These are phyloP conservation scores for Sequoiadendron giganteum DNA, from an alignment of 75 land plant species.

Conservation along the genomic window DNA sequence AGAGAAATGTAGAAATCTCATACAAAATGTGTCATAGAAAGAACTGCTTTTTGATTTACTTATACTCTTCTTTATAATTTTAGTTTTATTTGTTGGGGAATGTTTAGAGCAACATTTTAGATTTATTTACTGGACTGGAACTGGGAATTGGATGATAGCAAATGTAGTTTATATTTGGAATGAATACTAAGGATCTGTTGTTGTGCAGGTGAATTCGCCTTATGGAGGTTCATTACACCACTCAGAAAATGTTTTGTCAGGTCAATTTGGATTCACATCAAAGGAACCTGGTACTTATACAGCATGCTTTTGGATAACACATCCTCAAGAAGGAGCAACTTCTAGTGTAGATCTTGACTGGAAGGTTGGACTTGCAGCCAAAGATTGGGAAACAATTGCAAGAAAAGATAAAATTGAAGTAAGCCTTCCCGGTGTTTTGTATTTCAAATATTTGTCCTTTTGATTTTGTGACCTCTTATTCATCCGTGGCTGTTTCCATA, in stretches of 20 bases:
- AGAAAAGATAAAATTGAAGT: slow-evolving; percentile 84
- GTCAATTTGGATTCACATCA: slow-evolving; percentile 85
- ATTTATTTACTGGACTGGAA: background rate
- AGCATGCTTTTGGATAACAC: slow-evolving; percentile 76
- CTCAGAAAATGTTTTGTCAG: slow-evolving; percentile 48
- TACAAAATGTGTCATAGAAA: background rate
- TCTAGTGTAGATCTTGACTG: slow-evolving; percentile 58
- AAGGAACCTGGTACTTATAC: slow-evolving; percentile 64
- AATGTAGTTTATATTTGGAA: background rate
- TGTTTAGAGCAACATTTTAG: background rate
- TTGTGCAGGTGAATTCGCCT: slow-evolving; percentile 72
- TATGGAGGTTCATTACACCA: slow-evolving; percentile 66
- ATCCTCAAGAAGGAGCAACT: slow-evolving; percentile 15
- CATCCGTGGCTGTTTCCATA: background rate
- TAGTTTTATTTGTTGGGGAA: background rate
- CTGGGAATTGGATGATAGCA: background rate
- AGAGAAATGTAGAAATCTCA: background rate
- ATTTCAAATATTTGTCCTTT: background rate
- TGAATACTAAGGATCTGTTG: background rate
- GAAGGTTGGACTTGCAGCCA: slow-evolving; percentile 82
- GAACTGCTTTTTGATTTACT: background rate
- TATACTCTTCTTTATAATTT: background rate
- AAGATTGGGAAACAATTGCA: slow-evolving; percentile 87
- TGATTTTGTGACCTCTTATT: background rate
- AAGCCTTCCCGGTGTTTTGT: background rate